phyloP scores from a whole-genome alignment of 108 stramenopile species.

The Mediolabrus comicus region DNA sequence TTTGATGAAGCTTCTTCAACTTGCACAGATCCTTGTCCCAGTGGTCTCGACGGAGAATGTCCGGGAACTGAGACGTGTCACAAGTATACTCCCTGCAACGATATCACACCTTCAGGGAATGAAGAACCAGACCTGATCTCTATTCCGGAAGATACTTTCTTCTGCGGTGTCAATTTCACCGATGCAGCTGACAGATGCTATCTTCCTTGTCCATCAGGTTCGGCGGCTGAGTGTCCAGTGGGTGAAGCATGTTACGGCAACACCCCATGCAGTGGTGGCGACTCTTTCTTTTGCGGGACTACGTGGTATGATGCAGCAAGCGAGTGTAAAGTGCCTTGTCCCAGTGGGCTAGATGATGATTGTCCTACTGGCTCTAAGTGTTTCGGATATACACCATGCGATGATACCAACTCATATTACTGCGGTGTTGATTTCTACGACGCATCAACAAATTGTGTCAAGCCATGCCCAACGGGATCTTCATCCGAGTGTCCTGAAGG shows the following conservation, averaged over 20 bases:
- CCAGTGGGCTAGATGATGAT: conserved; percentile 41
- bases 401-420: conserved; percentile 41
- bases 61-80: conserved; percentile 31
- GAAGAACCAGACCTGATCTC: not conserved
- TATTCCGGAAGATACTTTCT: conserved; percentile 30
- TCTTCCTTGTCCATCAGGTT: conserved; percentile 45
- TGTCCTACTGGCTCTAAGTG: conserved; percentile 40
- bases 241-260: conserved; percentile 48
- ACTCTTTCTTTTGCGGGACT: conserved; percentile 43
- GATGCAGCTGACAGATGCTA: conserved; percentile 44
- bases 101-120: conserved; percentile 1
- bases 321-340: conserved; percentile 42
- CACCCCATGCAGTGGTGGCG: conserved; percentile 39
- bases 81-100: conserved; percentile 46
- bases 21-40: conserved; percentile 39
- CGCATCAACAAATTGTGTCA: conserved; percentile 40
- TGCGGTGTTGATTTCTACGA: conserved; percentile 48
- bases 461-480: conserved; percentile 39
- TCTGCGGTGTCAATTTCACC: conserved; percentile 37
- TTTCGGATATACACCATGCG: conserved; percentile 46
- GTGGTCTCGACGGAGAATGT: conserved; percentile 32
- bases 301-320: conserved; percentile 51
- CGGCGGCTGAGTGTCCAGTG: conserved; percentile 43
- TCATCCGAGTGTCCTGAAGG: conserved; percentile 35
- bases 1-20: conserved; percentile 46